phyloP scores from a whole-genome alignment of 495 filamentous ascomycete genomes.

The Umbilicaria muhlenbergii region DNA sequence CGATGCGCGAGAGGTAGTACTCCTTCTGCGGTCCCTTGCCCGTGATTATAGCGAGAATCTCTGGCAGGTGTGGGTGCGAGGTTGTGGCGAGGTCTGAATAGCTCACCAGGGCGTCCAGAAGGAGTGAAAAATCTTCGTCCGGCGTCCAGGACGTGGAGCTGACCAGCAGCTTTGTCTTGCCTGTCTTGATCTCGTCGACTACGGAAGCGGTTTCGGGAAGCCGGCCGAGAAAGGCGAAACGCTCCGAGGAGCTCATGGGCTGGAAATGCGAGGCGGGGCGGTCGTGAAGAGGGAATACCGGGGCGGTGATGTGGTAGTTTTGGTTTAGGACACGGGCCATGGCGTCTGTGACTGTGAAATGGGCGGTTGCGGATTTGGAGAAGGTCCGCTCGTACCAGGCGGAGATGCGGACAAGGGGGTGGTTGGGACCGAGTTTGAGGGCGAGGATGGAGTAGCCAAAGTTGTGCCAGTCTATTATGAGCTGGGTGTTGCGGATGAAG shows the following conservation, averaged over 20 bases:
- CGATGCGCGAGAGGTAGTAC: conserved; percentile 52
- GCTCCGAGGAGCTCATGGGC: conserved; percentile 38
- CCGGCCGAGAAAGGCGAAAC: conserved; percentile 40
- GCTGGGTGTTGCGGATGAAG: conserved; percentile 59
- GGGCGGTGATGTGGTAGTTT: conserved; percentile 44
- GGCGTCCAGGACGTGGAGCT: conserved; percentile 94
- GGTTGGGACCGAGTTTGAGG: conserved; percentile 39
- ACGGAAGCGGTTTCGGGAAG: conserved; percentile 40
- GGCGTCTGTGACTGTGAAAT: conserved; percentile 77
- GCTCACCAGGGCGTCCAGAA: conserved; percentile 66
- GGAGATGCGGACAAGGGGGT: conserved; percentile 64
- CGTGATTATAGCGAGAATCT: conserved; percentile 76
- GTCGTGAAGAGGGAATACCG: conserved; percentile 70
- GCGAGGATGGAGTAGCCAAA: conserved; percentile 94
- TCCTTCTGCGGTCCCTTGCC: conserved; percentile 79
- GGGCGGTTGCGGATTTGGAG: conserved; percentile 48
- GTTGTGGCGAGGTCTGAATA: conserved; percentile 42
- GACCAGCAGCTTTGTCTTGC: conserved; percentile 51
- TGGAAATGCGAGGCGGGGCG: conserved; percentile 70
- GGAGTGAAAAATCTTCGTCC: conserved; percentile 84
- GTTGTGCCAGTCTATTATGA: conserved; percentile 98
- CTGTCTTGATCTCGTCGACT: conserved; percentile 31
- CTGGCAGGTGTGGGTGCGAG: conserved; percentile 29
- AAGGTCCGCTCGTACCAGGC: conserved; percentile 61
- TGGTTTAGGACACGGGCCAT: conserved; percentile 61